phyloP scores from a whole-genome alignment of 108 stramenopile genomes.

The Cyclotella sp. region DNA sequence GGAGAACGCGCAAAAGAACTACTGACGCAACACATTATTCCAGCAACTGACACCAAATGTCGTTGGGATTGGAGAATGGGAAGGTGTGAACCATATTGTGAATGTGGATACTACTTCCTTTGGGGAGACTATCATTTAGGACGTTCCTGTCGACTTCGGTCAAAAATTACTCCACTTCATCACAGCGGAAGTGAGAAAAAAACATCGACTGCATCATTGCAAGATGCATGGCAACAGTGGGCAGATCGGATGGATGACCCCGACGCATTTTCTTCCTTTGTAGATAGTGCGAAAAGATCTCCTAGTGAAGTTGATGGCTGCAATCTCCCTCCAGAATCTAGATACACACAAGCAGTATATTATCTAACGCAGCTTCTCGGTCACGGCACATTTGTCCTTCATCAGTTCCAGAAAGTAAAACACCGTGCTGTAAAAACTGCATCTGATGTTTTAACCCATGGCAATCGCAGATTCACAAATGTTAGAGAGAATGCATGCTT shows the following conservation, averaged over 20 bases:
- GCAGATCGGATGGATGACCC: conserved; percentile 25
- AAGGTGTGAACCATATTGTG: conserved; percentile 85
- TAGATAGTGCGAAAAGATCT: conserved; percentile 6
- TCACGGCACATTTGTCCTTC: conserved; percentile 17
- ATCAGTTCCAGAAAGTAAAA: conserved; percentile 33
- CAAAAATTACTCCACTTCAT: conserved; percentile 17
- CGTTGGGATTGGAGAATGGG: conserved; percentile 80
- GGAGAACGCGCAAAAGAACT: conserved; percentile 87
- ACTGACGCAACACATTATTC: conserved; percentile 73
- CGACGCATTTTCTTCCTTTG: conserved; percentile 26
- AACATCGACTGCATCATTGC: conserved; percentile 28
- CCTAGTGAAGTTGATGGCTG: not conserved
- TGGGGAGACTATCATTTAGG: conserved; percentile 86
- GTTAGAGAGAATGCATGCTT: conserved; percentile 38
- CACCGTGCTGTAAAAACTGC: conserved; percentile 4
- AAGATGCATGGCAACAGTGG: conserved; percentile 53
- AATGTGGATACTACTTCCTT: conserved; percentile 59
- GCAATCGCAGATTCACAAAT: conserved; percentile 24
- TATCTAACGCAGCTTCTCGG: conserved; percentile 21
- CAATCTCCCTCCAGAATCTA: conserved; percentile 44
- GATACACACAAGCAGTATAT: conserved; percentile 38
- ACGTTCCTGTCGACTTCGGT: conserved; percentile 67
- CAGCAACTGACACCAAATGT: conserved; percentile 51
- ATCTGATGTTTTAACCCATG: conserved; percentile 7
- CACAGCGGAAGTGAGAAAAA: conserved; percentile 8